phyloP scores from a whole-genome alignment of 345 rosid genomes.

The Salix caprea region DNA sequence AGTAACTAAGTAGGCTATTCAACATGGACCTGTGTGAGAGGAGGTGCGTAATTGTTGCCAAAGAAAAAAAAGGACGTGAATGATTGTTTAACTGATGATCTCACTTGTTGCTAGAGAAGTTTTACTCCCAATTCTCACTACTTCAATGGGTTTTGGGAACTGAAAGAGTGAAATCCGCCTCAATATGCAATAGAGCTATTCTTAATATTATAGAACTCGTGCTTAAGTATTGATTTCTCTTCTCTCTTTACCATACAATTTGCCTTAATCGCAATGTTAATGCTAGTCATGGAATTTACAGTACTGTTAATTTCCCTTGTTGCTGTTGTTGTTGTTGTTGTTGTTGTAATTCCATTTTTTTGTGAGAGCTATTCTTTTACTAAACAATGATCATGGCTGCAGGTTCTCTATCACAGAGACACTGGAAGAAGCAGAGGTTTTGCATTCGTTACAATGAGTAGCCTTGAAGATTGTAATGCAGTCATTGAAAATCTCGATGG shows the following conservation, averaged over 20 bases:
- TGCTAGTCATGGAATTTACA: not conserved
- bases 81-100: not conserved
- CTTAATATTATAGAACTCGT: not conserved
- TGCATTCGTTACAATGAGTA: constrained; percentile 91
- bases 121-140: not conserved
- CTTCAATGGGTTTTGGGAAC: not conserved
- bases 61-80: not conserved
- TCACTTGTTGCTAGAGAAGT: not conserved
- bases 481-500: constrained; percentile 84
- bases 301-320: no score
- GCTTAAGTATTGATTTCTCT: not conserved
- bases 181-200: not conserved
- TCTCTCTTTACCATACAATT: not conserved
- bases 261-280: not conserved
- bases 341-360: not conserved
- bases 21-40: not conserved
- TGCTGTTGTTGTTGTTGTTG: not conserved
- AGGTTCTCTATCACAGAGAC: constrained; percentile 79
- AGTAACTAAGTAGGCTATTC: not conserved
- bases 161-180: not conserved
- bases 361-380: not conserved
- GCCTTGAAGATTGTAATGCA: constrained; percentile 60
- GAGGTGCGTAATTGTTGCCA: not conserved
- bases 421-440: constrained; percentile 88
- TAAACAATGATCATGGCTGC: constrained; percentile 5